phyloP scores from a whole-genome alignment of 2,329 filamentous ascomycete genomes.

The Colletotrichum salicis region DNA sequence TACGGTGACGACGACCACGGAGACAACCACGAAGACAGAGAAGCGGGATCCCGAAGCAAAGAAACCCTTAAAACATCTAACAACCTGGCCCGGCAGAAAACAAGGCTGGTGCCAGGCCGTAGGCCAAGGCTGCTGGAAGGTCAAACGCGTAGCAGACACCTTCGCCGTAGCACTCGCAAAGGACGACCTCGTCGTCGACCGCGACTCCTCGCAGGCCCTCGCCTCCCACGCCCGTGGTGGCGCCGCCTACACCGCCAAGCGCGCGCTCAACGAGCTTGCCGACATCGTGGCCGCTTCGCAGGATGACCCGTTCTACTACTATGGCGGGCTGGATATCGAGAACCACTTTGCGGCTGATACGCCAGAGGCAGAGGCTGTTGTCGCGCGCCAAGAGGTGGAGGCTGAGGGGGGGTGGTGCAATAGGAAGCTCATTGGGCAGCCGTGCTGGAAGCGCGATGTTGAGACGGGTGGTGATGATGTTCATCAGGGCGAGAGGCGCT shows the following conservation, averaged over 20 bases:
- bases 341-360: conserved; percentile 39
- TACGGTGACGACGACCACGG: no score
- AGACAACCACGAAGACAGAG: no score
- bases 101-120: neutral
- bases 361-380: neutral
- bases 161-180: conserved; percentile 44
- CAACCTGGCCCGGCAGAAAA: no score
- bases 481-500: neutral
- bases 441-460: no score
- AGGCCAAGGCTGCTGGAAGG: conserved; percentile 50
- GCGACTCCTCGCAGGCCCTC: conserved; percentile 39
- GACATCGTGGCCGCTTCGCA: conserved; percentile 46
- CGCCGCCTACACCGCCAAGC: conserved; percentile 50
- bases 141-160: conserved; percentile 52
- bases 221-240: conserved; percentile 42
- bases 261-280: conserved; percentile 52
- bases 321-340: conserved; percentile 44
- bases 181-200: conserved; percentile 36
- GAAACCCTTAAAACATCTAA: no score
- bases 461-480: neutral
- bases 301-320: conserved; percentile 45
- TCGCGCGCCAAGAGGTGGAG: neutral
- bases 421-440: neutral
- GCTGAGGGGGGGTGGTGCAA: neutral
- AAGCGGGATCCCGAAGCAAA: no score